Conservation (phyloP, 768 basidiomycete genomes). For the Leccinum subgranulosum region DNA sequence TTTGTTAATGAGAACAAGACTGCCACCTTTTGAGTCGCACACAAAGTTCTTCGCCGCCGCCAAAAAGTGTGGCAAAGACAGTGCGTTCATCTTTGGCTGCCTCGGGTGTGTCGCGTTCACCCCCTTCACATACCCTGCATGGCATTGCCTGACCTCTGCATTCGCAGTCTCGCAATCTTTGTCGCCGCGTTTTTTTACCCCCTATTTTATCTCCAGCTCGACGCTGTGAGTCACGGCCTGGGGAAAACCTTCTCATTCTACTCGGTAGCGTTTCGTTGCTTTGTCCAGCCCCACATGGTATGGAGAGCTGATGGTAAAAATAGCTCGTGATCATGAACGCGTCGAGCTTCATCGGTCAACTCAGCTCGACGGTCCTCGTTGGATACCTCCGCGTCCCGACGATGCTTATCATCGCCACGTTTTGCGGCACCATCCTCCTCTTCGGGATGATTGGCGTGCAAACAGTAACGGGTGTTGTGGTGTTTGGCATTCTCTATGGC, state of each 20-base stretch:
- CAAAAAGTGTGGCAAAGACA: constrained; percentile 23
- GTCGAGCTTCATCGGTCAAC: constrained; percentile 51
- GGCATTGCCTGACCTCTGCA: not conserved
- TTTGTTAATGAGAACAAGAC: constrained; percentile 39
- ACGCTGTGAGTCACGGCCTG: constrained; percentile 47
- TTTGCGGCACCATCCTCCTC: constrained; percentile 37
- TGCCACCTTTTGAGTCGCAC: constrained; percentile 31
- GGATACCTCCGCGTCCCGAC: constrained; percentile 43
- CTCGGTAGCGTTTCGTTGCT: constrained; percentile 37
- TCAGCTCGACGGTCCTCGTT: constrained; percentile 45
- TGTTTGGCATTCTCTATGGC: constrained; percentile 47
- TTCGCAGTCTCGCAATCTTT: constrained; percentile 28
- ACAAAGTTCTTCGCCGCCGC: constrained; percentile 19
- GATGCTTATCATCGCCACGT: constrained; percentile 32
- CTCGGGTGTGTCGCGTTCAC: not conserved
- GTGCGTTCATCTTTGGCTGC: constrained; percentile 27
- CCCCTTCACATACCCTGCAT: not conserved
- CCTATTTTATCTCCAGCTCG: constrained; percentile 58
- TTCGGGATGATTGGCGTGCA: constrained; percentile 48
- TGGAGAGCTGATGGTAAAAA: not conserved
- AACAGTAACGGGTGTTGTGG: constrained; percentile 37
- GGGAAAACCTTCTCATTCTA: constrained; percentile 53
- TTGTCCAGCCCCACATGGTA: not conserved
- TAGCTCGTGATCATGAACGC: constrained; percentile 59
- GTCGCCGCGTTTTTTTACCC: constrained; percentile 50